Conservation (phyloP, 202 grass and related monocot genomes). For the Schoenoplectus triqueter region DNA sequence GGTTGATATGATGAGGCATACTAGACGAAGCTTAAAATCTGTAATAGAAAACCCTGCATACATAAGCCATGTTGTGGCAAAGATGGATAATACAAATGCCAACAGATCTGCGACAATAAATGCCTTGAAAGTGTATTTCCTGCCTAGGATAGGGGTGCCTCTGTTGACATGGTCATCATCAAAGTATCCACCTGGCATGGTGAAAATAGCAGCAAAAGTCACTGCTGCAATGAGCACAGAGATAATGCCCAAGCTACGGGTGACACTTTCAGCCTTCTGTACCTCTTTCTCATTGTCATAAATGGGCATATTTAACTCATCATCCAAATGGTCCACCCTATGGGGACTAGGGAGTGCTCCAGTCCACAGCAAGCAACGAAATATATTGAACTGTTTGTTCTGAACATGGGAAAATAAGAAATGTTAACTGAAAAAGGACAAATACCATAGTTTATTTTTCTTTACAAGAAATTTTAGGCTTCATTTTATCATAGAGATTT, state of each 20-base stretch:
- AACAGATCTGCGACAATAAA: slow-evolving; percentile 64
- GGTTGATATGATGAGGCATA: slow-evolving; percentile 48
- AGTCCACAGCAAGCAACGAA: slow-evolving; percentile 54
- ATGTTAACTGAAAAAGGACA: slow-evolving; percentile 10
- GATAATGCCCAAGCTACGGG: slow-evolving; percentile 55
- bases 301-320: slow-evolving; percentile 41
- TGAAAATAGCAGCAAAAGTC: slow-evolving; percentile 70
- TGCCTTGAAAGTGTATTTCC: slow-evolving; percentile 67
- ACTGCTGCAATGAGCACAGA: slow-evolving; percentile 72
- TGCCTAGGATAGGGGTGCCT: slow-evolving; percentile 54
- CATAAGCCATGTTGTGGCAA: slow-evolving; percentile 62
- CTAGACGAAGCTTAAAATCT: slow-evolving; percentile 42
- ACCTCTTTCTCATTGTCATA: slow-evolving; percentile 46
- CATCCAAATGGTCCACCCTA: slow-evolving; percentile 48
- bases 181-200: slow-evolving; percentile 59
- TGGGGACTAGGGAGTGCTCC: slow-evolving; percentile 55
- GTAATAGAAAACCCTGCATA: slow-evolving; percentile 52
- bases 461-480: too few relatives aligned
- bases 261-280: slow-evolving; percentile 55
- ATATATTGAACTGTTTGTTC: slow-evolving; percentile 51
- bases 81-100: slow-evolving; percentile 63
- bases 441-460: not conserved
- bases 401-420: slow-evolving; percentile 30
- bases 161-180: slow-evolving; percentile 54
- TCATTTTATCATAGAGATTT: too few relatives aligned